Evolutionary conservation across 78 protist species (phyloP), one percentile per base, ranked within the genome.

Genomic region (Bigelowiella natans): DNA sequence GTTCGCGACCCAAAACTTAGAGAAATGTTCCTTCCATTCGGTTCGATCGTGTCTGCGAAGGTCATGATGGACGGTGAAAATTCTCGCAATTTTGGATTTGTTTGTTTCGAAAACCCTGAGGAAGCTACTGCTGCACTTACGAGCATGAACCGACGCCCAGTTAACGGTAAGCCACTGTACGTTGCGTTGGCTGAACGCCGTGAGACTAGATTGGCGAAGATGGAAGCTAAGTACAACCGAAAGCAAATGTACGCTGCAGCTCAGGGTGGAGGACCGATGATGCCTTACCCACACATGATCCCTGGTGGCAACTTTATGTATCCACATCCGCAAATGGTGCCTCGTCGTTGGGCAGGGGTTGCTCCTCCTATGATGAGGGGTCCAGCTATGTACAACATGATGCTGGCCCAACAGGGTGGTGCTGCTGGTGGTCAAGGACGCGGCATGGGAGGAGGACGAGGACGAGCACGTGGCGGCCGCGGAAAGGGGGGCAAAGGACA

Each of bases 11-110:
- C 95, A 73, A 63, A 88, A 83, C 93, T 98, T 34, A 90, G 95
- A 51, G 86, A 90, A 38, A 85, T 90, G 26, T 98, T 98, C 91
- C 82, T 39, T 31, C 90, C 2, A 36, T 98, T 91, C 87, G 99
- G 99, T 36, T 91, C 95, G 91, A 96, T 98, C 94, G 94, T 97
- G 86, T 90, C 95, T 0, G 93, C 94, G 86, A 88, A 89, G 89
- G 95, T 98, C 82, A 96, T 96, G 98, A 18, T 51, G 36, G 98
- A 98, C 94, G 37, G 37, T 2, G 91, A 88, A 90, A 38, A 86
- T 40, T 87, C 95, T 2, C 92, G 91, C 88, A 98, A 99, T 40
- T 98, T 98, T 90, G 99, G 99, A 64, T 98, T 97, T 84, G 98
- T 98, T 39, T 96, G 98, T 90, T 98, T 97, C 95, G 31, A 89